phyloP scores from a whole-genome alignment of 306 rosid genomes.

The Dalbergia cochinchinensis region DNA sequence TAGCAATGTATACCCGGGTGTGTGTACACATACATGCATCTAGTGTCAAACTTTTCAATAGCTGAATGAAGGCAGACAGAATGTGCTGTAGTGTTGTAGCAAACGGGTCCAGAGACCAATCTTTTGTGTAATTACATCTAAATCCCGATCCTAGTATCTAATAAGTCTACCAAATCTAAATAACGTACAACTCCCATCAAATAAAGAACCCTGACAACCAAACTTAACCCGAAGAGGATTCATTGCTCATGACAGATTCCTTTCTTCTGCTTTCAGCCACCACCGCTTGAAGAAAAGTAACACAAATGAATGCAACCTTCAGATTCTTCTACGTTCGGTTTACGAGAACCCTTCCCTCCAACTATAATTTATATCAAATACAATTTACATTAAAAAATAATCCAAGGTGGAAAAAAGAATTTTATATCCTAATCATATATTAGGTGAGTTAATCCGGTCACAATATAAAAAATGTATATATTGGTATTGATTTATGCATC shows the following conservation, averaged over 20 bases:
- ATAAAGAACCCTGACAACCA: background rate
- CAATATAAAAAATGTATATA: too few species aligned
- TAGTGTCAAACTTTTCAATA: background rate
- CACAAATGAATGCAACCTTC: background rate
- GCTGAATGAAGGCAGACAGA: background rate
- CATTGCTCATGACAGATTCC: background rate
- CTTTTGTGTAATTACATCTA: background rate
- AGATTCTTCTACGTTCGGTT: background rate
- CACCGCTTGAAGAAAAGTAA: background rate
- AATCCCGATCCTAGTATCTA: background rate
- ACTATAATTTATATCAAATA: background rate
- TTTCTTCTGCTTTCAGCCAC: conserved; percentile 30
- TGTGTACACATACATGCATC: background rate
- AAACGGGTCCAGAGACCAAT: background rate
- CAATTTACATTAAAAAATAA: background rate
- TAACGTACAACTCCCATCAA: background rate
- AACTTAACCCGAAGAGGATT: background rate
- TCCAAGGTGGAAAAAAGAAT: too few species aligned
- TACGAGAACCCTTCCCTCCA: background rate
- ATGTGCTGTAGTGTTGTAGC: background rate
- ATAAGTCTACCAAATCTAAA: background rate
- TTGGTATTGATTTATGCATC: background rate
- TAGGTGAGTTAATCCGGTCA: background rate
- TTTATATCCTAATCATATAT: background rate
- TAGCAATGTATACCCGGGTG: too few species aligned